Conservation (phyloP, 495 filamentous ascomycete genomes). For the Penicillium psychrofluorescens region DNA sequence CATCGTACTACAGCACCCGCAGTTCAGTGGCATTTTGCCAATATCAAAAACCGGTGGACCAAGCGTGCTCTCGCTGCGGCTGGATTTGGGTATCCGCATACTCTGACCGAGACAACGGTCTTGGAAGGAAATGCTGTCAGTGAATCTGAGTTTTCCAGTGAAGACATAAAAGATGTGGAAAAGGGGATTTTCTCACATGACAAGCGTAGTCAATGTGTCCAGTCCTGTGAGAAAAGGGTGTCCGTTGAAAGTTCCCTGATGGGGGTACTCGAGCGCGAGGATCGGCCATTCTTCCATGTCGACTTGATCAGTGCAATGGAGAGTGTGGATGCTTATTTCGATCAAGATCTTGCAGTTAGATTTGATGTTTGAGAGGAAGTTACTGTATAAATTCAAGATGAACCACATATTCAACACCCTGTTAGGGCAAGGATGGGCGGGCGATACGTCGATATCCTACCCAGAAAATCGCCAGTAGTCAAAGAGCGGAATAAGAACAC, state of each 20-base stretch:
- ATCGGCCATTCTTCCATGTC: conserved; percentile 88
- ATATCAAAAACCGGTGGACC: conserved; percentile 95
- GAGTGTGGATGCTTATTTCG: conserved; percentile 71
- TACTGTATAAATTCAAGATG: too few species aligned
- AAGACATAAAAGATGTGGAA: conserved; percentile 51
- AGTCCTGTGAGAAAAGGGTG: conserved; percentile 35
- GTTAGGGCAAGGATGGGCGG: too few species aligned
- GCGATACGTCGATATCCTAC: too few species aligned
- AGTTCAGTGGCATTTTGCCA: conserved; percentile 94
- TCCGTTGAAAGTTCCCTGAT: conserved; percentile 27
- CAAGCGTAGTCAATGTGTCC: conserved; percentile 40
- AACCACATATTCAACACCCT: too few species aligned
- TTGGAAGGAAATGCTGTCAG: conserved; percentile 23
- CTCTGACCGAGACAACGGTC: conserved; percentile 48
- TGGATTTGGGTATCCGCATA: conserved; percentile 79
- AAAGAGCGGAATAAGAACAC: too few species aligned
- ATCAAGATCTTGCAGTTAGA: conserved; percentile 15
- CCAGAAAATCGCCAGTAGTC: too few species aligned
- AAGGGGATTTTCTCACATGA: conserved; percentile 27
- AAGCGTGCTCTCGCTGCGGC: conserved; percentile 89
- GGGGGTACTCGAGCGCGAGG: conserved; percentile 74
- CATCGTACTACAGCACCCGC: conserved; percentile 72
- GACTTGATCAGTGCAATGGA: conserved; percentile 88
- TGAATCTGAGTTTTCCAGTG: conserved; percentile 41
- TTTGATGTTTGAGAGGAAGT: neutral